Base-by-base conservation (phyloP, 768 basidiomycete genomes). In the Termitomyces sp. region DNA sequence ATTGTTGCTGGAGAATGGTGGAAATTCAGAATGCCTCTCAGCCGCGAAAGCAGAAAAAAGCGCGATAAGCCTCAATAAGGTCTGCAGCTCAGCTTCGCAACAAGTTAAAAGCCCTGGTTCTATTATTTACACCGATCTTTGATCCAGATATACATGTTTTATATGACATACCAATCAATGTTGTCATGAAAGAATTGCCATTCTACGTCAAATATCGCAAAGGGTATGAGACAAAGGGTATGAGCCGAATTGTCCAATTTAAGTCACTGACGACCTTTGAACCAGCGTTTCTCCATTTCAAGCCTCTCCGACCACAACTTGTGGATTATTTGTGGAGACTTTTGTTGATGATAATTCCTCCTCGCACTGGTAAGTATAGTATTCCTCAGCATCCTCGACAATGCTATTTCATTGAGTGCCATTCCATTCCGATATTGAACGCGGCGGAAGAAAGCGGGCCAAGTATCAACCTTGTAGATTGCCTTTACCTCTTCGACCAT, bases 401-500 rank as follows among this genome's bases (percentile, higher is more conserved):
- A 74, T 7, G 47, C 62, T 29, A 61, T 71, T 61, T 75, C 74
- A n/a, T 73, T 73, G 46, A 77, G 73, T 4, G 42, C 57, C 20
- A 62, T 60, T 17, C 74, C 72, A 53, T 69, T 67, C 20, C 63
- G 64, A 65, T 72, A 79, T 31, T 67, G 65, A 15, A 79, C 76
- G 46, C 72, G 72, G 5, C 61, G 46, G 60, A 81, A 80, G 68
- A 78, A 80, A 15, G 63, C 71, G 11, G 74, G 74, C 80, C 79
- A 81, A 6, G 72, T 71, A 54, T 69, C 65, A 17, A 78, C 74
- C 60, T 70, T 70, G 60, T 79, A 79, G 40, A 81, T 78, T n/a
- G 72, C 74, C 69, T 79, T 80, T 63, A 80, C 73, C 67, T 75
- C 73, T 56, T 71, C 68, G 5, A 80, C 80, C 77, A 81, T 78